Evolutionary conservation across 2,329 filamentous ascomycete genomes (phyloP), one percentile per base, ranked within the genome.

Genomic region (Xylaria polymorpha): DNA sequence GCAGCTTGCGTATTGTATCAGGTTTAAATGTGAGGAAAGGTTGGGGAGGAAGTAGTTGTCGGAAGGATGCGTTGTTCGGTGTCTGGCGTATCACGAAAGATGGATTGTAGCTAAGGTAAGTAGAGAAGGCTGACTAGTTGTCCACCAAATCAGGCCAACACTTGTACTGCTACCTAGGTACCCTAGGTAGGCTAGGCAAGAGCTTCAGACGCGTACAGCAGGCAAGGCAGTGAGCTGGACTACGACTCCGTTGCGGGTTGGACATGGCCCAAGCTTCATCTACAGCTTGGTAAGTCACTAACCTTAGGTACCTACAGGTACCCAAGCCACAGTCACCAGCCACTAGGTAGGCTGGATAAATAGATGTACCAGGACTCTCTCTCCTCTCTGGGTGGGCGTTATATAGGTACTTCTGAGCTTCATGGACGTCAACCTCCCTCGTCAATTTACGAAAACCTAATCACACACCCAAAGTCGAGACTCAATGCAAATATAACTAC

Each of bases 181-280:
- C n/a, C n/a, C n/a, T n/a, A n/a, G n/a, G n/a, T 20, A 61, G 48
- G 72, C 76, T 77, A 78, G 76, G 76, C 76, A 78, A 77, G 76
- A 78, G 75, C 76, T 77, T 75, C 73, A 68, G 66, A 78, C 76
- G 76, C 76, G 76, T 78, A 77, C 74, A 70, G 51, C 55, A 43
- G 32, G 32, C 53, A 25, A 29, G 29, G 15, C 10, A 53, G 25
- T 15, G 15, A 53, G 29, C 15, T 14, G 22, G 14, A 29, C 44
- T 25, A 20, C 18, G 6, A 41, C 14, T 44, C 8, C 14, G 20
- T 41, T 51, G 35, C 2, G 37, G 25, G 41, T 20, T 32, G 12
- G 55, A 50, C 8, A 46, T 67, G 72, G 72, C 41, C 70, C 68
- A 70, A 73, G 68, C 71, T 74, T 61, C 5, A 20, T 55, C n/a